Evolutionary conservation across 2,329 filamentous ascomycete species (phyloP), one percentile per base, ranked within the genome.

Genomic region (Fusarium sp.): DNA sequence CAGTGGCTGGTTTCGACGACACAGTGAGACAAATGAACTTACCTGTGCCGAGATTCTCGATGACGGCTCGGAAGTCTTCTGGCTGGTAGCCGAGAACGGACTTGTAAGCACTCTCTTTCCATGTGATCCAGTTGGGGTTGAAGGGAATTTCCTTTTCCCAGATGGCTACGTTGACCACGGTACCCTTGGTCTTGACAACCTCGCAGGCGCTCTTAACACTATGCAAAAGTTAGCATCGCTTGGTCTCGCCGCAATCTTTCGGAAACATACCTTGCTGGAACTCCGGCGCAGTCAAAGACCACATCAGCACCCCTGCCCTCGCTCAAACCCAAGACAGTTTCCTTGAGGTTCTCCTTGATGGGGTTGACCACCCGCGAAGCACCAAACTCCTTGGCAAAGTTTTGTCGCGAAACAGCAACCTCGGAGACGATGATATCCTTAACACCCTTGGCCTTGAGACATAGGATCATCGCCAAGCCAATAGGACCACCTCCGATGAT

Each of bases 91-190:
- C 73, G 6, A 75, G 49, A 0, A 75, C 73, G 1, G 73, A 75
- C 13, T 75, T 75, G 7, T 66, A 75, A 0, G 72, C 56, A 6
- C 72, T 73, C 58, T 75, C 73, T 11, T 73, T 75, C 57, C 66
- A 73, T 0, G 73, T 75, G 2, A 75, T 20, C 73, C 73, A 75
- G 78, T 68, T 64, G 1, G 73, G 71, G 27, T 75, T 76, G 42
- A 75, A 75, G 0, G 72, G 73, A 0, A 75, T 70, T 23, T 75
- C 72, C 44, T 74, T 86, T 72, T 89, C 87, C 86, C 87, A 90
- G 3, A 90, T 86, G 0, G 88, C 87, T n/a, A 90, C 83, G 65
- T 90, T 90, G 2, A 90, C 83, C 0, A 91, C 81, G 0, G 85
- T 86, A 0, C 88, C 89, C 34, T 84, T 80, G 0, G 82, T 80